Percentiles rank a stretch among this genome's conserved stretches.
phyloP scores from a whole-genome alignment of 176 grass and related monocot genomes.

The Puccinellia tenuiflora region DNA sequence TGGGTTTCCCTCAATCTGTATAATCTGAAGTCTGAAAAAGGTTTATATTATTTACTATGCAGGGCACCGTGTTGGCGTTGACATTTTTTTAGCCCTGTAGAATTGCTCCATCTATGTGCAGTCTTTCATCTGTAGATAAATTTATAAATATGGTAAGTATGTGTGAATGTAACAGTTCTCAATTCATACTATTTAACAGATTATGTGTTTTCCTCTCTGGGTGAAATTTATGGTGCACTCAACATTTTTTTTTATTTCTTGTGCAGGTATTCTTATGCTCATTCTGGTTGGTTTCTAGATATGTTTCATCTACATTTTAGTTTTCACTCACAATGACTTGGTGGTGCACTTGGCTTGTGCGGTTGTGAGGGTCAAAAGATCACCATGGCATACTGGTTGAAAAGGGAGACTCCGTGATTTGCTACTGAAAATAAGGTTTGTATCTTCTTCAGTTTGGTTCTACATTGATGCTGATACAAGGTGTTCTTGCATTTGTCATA shows the following conservation, averaged over 20 bases:
- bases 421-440: not conserved
- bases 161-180: not conserved
- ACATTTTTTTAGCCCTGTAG: too few species aligned
- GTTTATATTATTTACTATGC: too few species aligned
- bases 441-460: not conserved
- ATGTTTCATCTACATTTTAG: not conserved
- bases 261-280: not conserved
- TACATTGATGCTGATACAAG: not conserved
- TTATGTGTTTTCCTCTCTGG: not conserved
- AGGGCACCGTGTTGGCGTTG: too few species aligned
- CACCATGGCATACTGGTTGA: not conserved
- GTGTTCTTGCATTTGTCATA: not conserved
- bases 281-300: not conserved
- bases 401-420: not conserved
- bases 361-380: not conserved
- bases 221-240: not conserved
- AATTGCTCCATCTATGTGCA: not conserved
- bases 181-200: not conserved
- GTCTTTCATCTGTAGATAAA: not conserved
- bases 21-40: too few species aligned
- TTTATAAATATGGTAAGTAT: not conserved
- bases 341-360: too few species aligned
- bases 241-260: not conserved
- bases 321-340: not conserved
- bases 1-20: too few species aligned